A percentile compares a stretch with the other conserved stretches of the same genome.
Evolutionary conservation across 371 early-diverging fungal genomes (phyloP).

Genomic region (Conidiobolus incongruus): DNA sequence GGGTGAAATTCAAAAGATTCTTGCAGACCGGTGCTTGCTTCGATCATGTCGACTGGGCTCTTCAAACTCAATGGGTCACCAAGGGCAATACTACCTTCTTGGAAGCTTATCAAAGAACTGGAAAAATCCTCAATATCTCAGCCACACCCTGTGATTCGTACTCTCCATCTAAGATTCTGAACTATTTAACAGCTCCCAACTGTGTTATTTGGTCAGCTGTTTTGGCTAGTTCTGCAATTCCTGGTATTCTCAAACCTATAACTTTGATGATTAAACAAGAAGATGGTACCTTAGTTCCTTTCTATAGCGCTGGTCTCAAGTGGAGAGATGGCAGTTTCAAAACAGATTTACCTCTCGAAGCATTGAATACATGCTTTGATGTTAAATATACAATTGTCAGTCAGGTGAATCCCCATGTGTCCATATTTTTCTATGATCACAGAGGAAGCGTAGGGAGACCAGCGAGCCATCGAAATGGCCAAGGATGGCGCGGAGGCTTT

Average conservation of each 20-base stretch:
- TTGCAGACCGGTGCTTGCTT: constrained; percentile 21
- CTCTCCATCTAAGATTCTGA: constrained; percentile 56
- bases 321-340: constrained; percentile 80
- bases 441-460: constrained; percentile 52
- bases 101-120: constrained; percentile 74
- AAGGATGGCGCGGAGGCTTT: constrained; percentile 72
- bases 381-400: constrained; percentile 72
- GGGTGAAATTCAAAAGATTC: constrained; percentile 10
- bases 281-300: constrained; percentile 41
- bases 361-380: constrained; percentile 21
- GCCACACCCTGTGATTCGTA: constrained; percentile 59
- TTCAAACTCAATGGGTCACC: constrained; percentile 42
- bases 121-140: constrained; percentile 65
- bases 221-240: constrained; percentile 47
- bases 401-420: constrained; percentile 79
- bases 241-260: constrained; percentile 58
- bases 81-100: constrained; percentile 69
- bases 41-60: constrained; percentile 47
- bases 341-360: constrained; percentile 11
- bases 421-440: constrained; percentile 56
- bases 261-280: constrained; percentile 52
- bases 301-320: constrained; percentile 36
- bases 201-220: constrained; percentile 73
- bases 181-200: constrained; percentile 76
- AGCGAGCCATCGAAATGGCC: constrained; percentile 26